These are phyloP conservation scores for Alternaria sp. DNA, from an alignment of 2,329 filamentous ascomycete genomes.

Conservation along the genomic window DNA sequence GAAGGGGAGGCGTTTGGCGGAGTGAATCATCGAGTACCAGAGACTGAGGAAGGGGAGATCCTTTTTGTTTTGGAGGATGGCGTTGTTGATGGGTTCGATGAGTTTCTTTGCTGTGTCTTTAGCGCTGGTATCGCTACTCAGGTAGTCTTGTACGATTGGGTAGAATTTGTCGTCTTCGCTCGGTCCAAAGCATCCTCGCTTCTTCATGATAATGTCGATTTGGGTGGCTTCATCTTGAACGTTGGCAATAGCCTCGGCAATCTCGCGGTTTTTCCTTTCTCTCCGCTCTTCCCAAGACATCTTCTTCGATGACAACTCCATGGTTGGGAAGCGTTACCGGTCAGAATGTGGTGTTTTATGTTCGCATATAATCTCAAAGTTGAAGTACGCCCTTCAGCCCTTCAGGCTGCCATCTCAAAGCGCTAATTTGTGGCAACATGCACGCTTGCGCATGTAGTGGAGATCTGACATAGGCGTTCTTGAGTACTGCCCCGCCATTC, in stretches of 20 bases:
- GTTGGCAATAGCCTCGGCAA: background rate
- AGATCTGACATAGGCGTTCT: background rate
- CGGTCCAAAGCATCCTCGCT: background rate
- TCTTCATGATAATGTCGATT: constrained; percentile 1
- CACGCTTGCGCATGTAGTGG: background rate
- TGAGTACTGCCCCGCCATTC: background rate
- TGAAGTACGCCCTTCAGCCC: constrained; percentile 3
- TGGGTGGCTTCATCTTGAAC: constrained; percentile 3
- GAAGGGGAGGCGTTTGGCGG: constrained; percentile 2
- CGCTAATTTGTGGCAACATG: background rate
- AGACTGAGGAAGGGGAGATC: background rate
- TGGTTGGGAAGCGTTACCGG: too few relatives aligned
- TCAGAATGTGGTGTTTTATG: too few relatives aligned
- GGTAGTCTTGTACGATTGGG: background rate
- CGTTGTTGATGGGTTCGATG: background rate
- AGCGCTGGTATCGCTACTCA: background rate
- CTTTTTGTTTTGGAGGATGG: background rate
- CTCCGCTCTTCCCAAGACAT: background rate
- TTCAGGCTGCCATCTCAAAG: background rate
- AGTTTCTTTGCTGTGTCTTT: background rate
- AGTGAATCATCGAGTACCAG: constrained; percentile 6
- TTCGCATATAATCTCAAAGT: background rate
- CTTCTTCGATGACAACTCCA: background rate
- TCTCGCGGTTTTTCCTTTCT: background rate
- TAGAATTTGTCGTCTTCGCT: background rate